Evolutionary conservation across 2,329 filamentous ascomycete genomes (phyloP).

Genomic region (Rosellinia necatrix): DNA sequence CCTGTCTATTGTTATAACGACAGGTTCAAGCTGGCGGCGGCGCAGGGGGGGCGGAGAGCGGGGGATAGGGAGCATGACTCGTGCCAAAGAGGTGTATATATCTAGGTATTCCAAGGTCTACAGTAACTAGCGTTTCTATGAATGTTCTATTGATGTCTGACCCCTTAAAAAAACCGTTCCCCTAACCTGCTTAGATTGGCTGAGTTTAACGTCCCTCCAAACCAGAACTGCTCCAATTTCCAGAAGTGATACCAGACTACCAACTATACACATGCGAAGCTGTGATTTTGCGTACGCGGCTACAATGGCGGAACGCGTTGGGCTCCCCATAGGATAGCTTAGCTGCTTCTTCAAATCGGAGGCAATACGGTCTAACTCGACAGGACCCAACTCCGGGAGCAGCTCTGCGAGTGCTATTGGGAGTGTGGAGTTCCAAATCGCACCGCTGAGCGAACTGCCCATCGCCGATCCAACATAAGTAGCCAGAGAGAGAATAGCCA

Average conservation of each 20-base stretch:
- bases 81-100: not conserved
- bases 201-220: conserved; percentile 41
- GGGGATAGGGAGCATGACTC: not conserved
- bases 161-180: conserved; percentile 40
- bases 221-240: conserved; percentile 40
- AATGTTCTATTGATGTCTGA: not conserved
- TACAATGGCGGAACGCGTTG: conserved; percentile 42
- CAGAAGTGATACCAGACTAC: conserved; percentile 37
- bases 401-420: conserved; percentile 36
- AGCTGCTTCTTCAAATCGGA: conserved; percentile 43
- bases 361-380: conserved; percentile 38
- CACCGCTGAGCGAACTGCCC: conserved; percentile 49
- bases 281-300: conserved; percentile 44
- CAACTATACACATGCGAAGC: conserved; percentile 44
- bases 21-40: not conserved
- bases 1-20: too few relatives aligned
- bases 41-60: too few relatives aligned
- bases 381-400: conserved; percentile 34
- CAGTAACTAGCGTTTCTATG: not conserved
- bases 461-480: conserved; percentile 46
- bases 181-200: conserved; percentile 41
- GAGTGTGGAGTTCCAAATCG: conserved; percentile 49
- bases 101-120: not conserved
- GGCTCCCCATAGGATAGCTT: conserved; percentile 41
- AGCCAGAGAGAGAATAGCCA: conserved; percentile 49